Conservation (phyloP, 208 protist genomes). For the Herpetomonas samuelpessoai region DNA sequence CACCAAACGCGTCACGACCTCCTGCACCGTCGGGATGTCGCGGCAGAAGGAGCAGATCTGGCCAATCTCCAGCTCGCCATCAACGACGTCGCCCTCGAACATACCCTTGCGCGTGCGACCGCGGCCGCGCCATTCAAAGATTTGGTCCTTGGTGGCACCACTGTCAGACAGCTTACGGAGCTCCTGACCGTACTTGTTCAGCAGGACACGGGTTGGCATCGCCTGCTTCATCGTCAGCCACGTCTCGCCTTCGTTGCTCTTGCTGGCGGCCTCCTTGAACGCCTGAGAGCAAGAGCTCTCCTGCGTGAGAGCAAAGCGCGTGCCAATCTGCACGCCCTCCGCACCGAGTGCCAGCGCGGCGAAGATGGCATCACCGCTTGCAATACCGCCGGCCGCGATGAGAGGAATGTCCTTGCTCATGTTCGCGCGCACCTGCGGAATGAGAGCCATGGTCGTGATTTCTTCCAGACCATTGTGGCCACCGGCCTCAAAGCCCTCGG, state of each 20-base stretch:
- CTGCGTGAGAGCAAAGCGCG: conserved; percentile 66
- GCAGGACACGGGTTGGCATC: conserved; percentile 54
- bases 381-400: conserved; percentile 69
- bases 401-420: conserved; percentile 66
- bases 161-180: conserved; percentile 30
- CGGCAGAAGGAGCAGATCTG: conserved; percentile 46
- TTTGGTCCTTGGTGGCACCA: conserved; percentile 34
- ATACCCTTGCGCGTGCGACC: conserved; percentile 52
- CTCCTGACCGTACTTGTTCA: conserved; percentile 54
- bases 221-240: conserved; percentile 58
- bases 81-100: conserved; percentile 46
- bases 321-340: conserved; percentile 76
- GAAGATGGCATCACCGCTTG: conserved; percentile 50
- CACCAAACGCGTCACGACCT: conserved; percentile 51
- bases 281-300: conserved; percentile 46
- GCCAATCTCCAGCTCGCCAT: conserved; percentile 68
- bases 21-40: conserved; percentile 34
- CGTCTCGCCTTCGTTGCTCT: conserved; percentile 46
- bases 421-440: conserved; percentile 49
- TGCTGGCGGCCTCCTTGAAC: conserved; percentile 48
- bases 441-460: conserved; percentile 64
- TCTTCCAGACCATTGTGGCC: conserved; percentile 68
- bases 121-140: conserved; percentile 34
- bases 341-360: conserved; percentile 73
- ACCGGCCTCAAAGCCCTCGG: conserved; percentile 80